A percentile compares a stretch with the other conserved stretches of the same genome.
Conservation (phyloP, 768 basidiomycete species). For the Cyclocybe aegerita region DNA sequence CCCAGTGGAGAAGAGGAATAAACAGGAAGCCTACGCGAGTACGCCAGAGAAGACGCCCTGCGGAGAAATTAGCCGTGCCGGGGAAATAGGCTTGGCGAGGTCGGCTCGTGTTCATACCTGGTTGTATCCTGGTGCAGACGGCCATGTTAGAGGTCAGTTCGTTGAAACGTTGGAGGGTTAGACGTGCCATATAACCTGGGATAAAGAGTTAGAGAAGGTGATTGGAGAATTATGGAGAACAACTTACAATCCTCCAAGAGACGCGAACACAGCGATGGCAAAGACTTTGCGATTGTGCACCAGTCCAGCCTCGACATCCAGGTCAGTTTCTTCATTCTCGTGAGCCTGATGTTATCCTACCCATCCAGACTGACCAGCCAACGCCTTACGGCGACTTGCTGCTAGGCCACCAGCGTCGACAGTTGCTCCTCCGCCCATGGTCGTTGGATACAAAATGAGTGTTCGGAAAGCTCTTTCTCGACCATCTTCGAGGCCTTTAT, state of each 20-base stretch:
- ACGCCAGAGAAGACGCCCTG: constrained; percentile 80
- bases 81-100: background rate
- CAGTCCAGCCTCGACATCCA: constrained; percentile 49
- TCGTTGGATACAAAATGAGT: constrained; percentile 8
- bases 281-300: constrained; percentile 67
- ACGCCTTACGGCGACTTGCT: constrained; percentile 47
- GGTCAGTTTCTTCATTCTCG: too few species aligned
- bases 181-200: constrained; percentile 58
- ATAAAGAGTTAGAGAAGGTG: constrained; percentile 5
- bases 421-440: constrained; percentile 47
- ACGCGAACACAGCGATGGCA: constrained; percentile 73
- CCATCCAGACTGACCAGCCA: constrained; percentile 70
- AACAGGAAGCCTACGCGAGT: constrained; percentile 43
- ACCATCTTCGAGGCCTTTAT: background rate
- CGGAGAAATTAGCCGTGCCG: background rate
- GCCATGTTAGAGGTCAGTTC: background rate
- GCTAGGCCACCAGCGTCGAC: constrained; percentile 29
- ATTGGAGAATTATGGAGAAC: background rate
- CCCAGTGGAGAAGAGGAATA: constrained; percentile 1
- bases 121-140: constrained; percentile 51
- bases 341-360: constrained; percentile 24
- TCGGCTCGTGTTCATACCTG: constrained; percentile 36
- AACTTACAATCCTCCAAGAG: constrained; percentile 72
- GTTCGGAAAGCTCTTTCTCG: constrained; percentile 2
- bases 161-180: background rate